Base-by-base conservation (phyloP, 768 basidiomycete genomes). In the Chalciporus piperatus region DNA sequence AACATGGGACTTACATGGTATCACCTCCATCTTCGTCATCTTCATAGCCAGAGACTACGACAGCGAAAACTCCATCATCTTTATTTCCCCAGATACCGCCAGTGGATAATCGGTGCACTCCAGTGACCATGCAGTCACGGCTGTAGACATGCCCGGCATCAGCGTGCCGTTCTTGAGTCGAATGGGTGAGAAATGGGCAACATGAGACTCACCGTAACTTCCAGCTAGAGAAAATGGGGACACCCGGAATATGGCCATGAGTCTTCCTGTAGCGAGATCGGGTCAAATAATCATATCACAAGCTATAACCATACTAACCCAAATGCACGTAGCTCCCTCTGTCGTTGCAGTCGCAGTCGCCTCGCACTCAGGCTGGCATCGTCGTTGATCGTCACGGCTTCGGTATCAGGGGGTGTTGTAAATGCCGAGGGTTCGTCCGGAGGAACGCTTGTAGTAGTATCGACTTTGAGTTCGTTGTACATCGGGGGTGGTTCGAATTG, bases 241-340 rank as follows among this genome's bases (percentile, higher is more conserved):
- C 41, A 16, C 48, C 44, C 2, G 63, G 66, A n/a, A 69, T 68
- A 32, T 51, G 25, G 13, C 66, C 68, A 17, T 66, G 69, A 1
- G 25, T 53, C 45, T 48, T 54, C 19, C 66, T 68, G 45, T 11
- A 14, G 25, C 33, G 8, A 47, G 23, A 22, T 33, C 5, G 13
- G 1, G 22, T 55, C 23, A 13, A n/a, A 3, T 20, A 13, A 19
- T 2, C 7, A 30, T 52, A 9, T 32, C 19, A 30, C 20, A 14
- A 47, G 43, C 22, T 27, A 22, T 38, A 13, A 28, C 9, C 6
- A 38, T 7, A 17, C 9, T 11, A 16, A 57, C 60, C 47, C 11
- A 10, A 54, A 28, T 0, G 4, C 23, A 6, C 30, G 0, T 13
- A 63, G 22, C 16, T 30, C 10, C 0, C 8, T 37, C 35, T n/a